Conservation (phyloP, 2,329 filamentous ascomycete genomes). For the Colletotrichum ledebouriae region DNA sequence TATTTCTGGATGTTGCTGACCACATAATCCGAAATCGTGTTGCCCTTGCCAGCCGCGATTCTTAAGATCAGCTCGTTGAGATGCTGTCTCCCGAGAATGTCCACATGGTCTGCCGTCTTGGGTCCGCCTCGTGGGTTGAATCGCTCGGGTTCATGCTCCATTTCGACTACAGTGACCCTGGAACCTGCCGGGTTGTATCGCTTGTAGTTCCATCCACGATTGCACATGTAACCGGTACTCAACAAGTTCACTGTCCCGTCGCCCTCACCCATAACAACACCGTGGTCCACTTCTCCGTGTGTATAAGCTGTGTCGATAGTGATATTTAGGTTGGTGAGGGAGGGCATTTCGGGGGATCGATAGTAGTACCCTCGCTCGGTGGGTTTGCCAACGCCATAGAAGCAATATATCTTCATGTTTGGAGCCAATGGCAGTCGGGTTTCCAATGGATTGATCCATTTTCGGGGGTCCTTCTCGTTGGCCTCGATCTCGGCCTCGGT, state of each 20-base stretch:
- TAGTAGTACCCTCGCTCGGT: slow-evolving; percentile 97
- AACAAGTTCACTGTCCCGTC: slow-evolving; percentile 97
- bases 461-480: slow-evolving; percentile 81
- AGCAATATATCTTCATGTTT: slow-evolving; percentile 94
- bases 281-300: slow-evolving; percentile 78
- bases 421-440: slow-evolving; percentile 88
- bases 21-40: slow-evolving; percentile 81
- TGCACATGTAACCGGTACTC: slow-evolving; percentile 96
- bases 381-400: slow-evolving; percentile 94
- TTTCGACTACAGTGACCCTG: slow-evolving; percentile 89
- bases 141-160: slow-evolving; percentile 94
- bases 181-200: slow-evolving; percentile 91
- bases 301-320: slow-evolving; percentile 78
- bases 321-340: slow-evolving; percentile 77
- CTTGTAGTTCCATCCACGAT: slow-evolving; percentile 92
- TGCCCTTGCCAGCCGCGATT: slow-evolving; percentile 87
- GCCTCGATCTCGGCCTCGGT: slow-evolving; percentile 83
- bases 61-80: slow-evolving; percentile 91
- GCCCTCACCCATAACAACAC: slow-evolving; percentile 95
- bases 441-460: slow-evolving; percentile 97
- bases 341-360: slow-evolving; percentile 74
- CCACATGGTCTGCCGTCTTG: slow-evolving; percentile 89
- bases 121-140: slow-evolving; percentile 85
- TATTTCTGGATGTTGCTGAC: slow-evolving; percentile 87
- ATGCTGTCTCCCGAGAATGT: slow-evolving; percentile 89